Evolutionary conservation across 2,329 filamentous ascomycete genomes (phyloP), one percentile per base, ranked within the genome.

Genomic region (Ceratocystis papillata): DNA sequence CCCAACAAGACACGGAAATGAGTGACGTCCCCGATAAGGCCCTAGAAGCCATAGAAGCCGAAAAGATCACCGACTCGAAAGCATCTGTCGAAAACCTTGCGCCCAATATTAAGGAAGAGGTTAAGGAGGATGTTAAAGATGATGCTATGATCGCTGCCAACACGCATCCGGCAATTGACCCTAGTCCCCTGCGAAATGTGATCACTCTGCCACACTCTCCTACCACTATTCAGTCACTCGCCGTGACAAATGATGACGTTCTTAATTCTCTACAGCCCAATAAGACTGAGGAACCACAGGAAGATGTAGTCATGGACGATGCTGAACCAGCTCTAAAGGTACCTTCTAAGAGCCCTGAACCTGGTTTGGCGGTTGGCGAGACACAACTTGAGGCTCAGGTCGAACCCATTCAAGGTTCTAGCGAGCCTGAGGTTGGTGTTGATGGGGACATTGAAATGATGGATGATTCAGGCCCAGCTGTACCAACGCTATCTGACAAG

Each of bases 21-120:
- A 44, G 41, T 30, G 77, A 77, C 12, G 76, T 75, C 20, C 75
- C 76, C 37, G 75, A 75, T 61, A 74, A 76, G 12, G 77, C 76
- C 15, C 64, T 50, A 20, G 68, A 67, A n/a, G 7, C 46, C n/a
- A 66, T 57, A 28, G 67, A 67, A 22, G 7, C 46, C 25, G 33
- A 53, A 20, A 44, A 64, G n/a, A 57, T 55, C 6, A 61, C 65
- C 25, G 65, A 67, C 17, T 20, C 55, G 22, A 57, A 45, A 22
- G 37, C n/a, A n/a, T 22, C 62, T 10, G 37, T 30, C 30, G 55
- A 67, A 6, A 22, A 62, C 20, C 55, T 53, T n/a, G 45, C 64
- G 25, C 55, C 64, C 33, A 20, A 60, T n/a, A 3, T 30, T 25
- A 25, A 48, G 5, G 30, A 15, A 10, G 28, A 41, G 30, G 55